phyloP scores from a whole-genome alignment of 1,284 basidiomycete species.

The Ustilago sp. region DNA sequence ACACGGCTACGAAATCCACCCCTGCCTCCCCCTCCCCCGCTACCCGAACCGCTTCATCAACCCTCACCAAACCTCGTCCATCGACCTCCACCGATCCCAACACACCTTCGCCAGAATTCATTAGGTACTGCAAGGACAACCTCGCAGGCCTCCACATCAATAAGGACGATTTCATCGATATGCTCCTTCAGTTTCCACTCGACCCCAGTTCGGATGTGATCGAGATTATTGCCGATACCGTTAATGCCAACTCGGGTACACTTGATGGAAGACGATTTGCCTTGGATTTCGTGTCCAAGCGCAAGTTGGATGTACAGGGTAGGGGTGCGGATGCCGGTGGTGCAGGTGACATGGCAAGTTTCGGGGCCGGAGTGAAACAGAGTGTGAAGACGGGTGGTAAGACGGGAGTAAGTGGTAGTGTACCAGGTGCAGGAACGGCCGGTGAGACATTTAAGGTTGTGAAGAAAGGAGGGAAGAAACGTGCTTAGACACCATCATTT shows the following conservation, averaged over 20 bases:
- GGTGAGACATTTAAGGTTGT: slow-evolving; percentile 55
- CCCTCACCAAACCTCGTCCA: not conserved
- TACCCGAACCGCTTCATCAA: slow-evolving; percentile 15
- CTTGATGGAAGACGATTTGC: slow-evolving; percentile 95
- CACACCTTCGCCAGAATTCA: slow-evolving; percentile 85
- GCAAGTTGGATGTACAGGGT: slow-evolving; percentile 74
- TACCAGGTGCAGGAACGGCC: not conserved
- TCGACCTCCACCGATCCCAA: slow-evolving; percentile 72
- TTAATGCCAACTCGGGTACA: slow-evolving; percentile 93
- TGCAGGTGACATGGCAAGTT: slow-evolving; percentile 16
- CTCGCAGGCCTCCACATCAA: slow-evolving; percentile 81
- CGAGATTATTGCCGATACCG: slow-evolving; percentile 69
- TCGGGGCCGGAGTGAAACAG: slow-evolving; percentile 7
- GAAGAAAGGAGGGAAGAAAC: slow-evolving; percentile 59
- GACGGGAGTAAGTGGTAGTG: not conserved
- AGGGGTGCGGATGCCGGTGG: slow-evolving; percentile 7
- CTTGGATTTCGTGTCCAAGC: slow-evolving; percentile 85
- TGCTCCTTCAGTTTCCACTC: slow-evolving; percentile 70
- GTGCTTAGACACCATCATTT: not conserved
- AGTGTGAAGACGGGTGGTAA: not conserved
- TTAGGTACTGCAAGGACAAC: slow-evolving; percentile 89
- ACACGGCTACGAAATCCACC: slow-evolving; percentile 23
- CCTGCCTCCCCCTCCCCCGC: slow-evolving; percentile 49
- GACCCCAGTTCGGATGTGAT: slow-evolving; percentile 67
- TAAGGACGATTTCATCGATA: slow-evolving; percentile 69